Evolutionary conservation across 345 rosid genomes (phyloP).

Genomic region (Brassica carinata): DNA sequence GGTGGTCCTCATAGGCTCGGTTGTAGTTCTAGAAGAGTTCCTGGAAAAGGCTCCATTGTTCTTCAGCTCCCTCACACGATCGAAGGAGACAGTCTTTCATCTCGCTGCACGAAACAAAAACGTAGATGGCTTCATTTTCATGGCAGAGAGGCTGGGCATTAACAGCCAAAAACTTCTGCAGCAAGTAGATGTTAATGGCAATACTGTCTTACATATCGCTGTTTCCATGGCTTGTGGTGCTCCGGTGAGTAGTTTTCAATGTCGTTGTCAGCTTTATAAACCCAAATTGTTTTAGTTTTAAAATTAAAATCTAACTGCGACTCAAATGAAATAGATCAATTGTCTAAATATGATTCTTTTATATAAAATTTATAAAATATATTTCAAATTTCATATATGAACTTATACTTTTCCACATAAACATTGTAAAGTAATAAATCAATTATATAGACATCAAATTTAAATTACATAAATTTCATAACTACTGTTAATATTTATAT

Average conservation of each 20-base stretch:
- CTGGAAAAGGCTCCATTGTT: neutral
- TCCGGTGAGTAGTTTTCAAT: neutral
- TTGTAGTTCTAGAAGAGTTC: neutral
- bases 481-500: too few species aligned
- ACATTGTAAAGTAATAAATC: too few species aligned
- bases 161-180: neutral
- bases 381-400: too few species aligned
- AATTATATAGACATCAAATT: too few species aligned
- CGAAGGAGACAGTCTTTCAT: neutral
- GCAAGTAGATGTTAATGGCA: neutral
- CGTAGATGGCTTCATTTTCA: neutral
- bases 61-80: neutral
- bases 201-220: neutral
- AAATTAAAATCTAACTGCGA: neutral
- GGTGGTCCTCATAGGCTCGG: neutral
- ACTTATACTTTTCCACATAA: too few species aligned
- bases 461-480: too few species aligned
- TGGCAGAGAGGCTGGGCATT: neutral
- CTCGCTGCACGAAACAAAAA: neutral
- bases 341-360: neutral
- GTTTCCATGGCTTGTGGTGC: neutral
- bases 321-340: neutral
- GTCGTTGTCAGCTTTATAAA: neutral
- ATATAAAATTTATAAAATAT: too few species aligned
- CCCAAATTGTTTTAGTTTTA: neutral